phyloP scores from a whole-genome alignment of 2,329 filamentous ascomycete species.

The Arthroderma uncinatum region DNA sequence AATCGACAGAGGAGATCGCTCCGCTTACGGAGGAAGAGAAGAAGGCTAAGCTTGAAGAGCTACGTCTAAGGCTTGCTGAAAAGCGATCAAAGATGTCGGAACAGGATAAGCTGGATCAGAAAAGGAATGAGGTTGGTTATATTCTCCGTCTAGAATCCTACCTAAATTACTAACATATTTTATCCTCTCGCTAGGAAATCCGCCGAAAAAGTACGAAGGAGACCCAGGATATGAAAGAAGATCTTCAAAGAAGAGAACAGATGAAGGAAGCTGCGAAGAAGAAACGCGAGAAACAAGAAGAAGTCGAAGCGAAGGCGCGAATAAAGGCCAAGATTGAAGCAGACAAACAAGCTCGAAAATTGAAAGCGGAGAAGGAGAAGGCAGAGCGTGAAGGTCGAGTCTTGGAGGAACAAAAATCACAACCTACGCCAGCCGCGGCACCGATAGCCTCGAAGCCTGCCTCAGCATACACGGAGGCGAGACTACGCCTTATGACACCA shows the following conservation, averaged over 20 bases:
- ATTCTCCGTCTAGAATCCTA: neutral
- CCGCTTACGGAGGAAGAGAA: conserved; percentile 89
- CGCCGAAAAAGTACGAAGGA: conserved; percentile 84
- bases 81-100: conserved; percentile 13
- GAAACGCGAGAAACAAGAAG: conserved; percentile 74
- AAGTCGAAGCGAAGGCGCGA: conserved; percentile 72
- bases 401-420: conserved; percentile 37
- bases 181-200: conserved; percentile 40
- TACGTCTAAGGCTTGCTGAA: conserved; percentile 14
- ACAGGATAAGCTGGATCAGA: conserved; percentile 16
- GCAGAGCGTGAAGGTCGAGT: conserved; percentile 69
- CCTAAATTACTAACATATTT: neutral
- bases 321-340: conserved; percentile 91
- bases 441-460: conserved; percentile 49
- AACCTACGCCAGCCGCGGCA: conserved; percentile 35
- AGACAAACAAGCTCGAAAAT: conserved; percentile 78
- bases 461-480: conserved; percentile 64
- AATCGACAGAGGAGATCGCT: conserved; percentile 85
- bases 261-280: conserved; percentile 84
- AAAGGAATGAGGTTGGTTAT: conserved; percentile 16
- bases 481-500: conserved; percentile 68
- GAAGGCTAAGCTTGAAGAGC: conserved; percentile 51
- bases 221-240: conserved; percentile 78
- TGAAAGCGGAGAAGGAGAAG: conserved; percentile 76
- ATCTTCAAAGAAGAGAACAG: conserved; percentile 75